These are phyloP conservation scores for Seiridium unicorne DNA, from an alignment of 2,329 filamentous ascomycete genomes.

Conservation along the genomic window DNA sequence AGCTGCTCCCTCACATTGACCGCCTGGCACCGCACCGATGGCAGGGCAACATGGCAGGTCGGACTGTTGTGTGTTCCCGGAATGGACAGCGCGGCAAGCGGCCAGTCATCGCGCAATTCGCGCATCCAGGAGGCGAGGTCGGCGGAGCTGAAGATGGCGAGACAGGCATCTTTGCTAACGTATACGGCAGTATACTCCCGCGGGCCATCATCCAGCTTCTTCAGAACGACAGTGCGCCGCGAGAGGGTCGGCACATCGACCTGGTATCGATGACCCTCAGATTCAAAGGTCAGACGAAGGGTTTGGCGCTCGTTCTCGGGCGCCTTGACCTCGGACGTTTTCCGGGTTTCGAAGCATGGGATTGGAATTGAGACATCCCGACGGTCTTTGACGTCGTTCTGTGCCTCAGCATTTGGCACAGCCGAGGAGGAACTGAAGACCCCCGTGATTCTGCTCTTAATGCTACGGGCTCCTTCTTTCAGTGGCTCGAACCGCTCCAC, in stretches of 20 bases:
- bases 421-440: constrained; percentile 41
- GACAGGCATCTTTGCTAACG: constrained; percentile 51
- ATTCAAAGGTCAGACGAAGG: constrained; percentile 72
- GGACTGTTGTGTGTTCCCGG: constrained; percentile 96
- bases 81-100: constrained; percentile 80
- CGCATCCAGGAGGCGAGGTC: constrained; percentile 78
- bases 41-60: constrained; percentile 78
- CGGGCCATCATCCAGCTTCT: constrained; percentile 47
- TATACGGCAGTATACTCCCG: constrained; percentile 65
- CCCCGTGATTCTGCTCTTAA: constrained; percentile 40
- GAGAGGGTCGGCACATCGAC: constrained; percentile 69
- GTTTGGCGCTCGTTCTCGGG: constrained; percentile 59
- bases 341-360: constrained; percentile 64
- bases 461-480: constrained; percentile 33
- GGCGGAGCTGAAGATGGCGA: constrained; percentile 69
- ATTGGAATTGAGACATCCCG: constrained; percentile 63
- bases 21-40: constrained; percentile 90
- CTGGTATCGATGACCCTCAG: constrained; percentile 63
- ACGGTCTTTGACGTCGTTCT: constrained; percentile 59
- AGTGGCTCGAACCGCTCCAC: constrained; percentile 67
- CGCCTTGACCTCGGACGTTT: constrained; percentile 60
- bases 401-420: constrained; percentile 35
- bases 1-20: constrained; percentile 77
- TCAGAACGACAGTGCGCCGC: constrained; percentile 59
- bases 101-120: constrained; percentile 66